Conservation (phyloP, 140 eudicot species). For the Stevia rebaudiana region DNA sequence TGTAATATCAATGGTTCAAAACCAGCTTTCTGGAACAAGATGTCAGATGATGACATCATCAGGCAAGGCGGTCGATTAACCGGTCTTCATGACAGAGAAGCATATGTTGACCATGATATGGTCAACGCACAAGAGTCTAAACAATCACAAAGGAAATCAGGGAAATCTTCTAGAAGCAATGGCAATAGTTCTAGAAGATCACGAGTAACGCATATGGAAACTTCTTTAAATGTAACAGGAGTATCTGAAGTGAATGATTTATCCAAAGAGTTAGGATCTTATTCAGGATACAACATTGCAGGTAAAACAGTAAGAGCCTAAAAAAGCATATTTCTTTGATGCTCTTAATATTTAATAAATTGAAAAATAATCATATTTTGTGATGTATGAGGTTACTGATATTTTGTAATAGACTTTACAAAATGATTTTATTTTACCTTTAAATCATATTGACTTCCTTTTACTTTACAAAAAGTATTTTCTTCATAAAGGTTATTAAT, state of each 20-base stretch:
- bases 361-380: neutral
- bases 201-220: constrained; percentile 47
- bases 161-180: constrained; percentile 45
- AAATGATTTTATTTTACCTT: neutral
- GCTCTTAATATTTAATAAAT: neutral
- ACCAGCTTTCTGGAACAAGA: constrained; percentile 49
- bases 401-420: neutral
- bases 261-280: constrained; percentile 38
- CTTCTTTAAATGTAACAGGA: constrained; percentile 36
- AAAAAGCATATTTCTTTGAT: neutral
- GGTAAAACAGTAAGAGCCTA: constrained; percentile 30
- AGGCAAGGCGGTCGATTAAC: constrained; percentile 30
- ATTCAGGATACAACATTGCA: constrained; percentile 38
- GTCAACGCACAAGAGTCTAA: constrained; percentile 46
- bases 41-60: constrained; percentile 38
- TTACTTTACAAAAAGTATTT: neutral
- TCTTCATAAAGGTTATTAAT: neutral
- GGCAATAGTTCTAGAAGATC: constrained; percentile 52
- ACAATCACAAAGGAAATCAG: constrained; percentile 36
- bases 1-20: constrained; percentile 33
- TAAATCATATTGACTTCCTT: neutral
- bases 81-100: constrained; percentile 31
- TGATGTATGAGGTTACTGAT: neutral
- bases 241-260: constrained; percentile 36
- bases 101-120: constrained; percentile 28